These are phyloP conservation scores for Trichoderma atrobrunneum DNA, from an alignment of 2,329 filamentous ascomycete genomes.

Conservation along the genomic window DNA sequence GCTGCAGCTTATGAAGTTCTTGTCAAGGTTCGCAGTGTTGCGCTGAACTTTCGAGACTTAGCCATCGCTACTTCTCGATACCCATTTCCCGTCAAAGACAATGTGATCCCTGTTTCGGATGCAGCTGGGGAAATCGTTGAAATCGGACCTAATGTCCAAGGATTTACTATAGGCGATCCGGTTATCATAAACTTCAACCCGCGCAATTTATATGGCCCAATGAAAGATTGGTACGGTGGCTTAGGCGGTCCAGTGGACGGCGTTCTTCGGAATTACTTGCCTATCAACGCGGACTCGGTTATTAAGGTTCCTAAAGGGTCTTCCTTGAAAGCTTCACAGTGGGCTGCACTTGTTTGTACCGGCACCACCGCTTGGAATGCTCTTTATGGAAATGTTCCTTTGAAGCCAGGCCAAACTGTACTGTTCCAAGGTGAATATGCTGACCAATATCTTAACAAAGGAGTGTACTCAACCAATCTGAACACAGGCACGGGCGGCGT, in stretches of 20 bases:
- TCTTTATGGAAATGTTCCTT: neutral
- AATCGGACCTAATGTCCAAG: neutral
- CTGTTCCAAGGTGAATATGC: neutral
- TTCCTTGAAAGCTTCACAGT: neutral
- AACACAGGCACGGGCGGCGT: neutral
- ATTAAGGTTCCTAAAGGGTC: neutral
- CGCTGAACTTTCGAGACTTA: neutral
- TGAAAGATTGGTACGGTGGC: neutral
- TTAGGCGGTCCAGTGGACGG: neutral
- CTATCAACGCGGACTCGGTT: neutral
- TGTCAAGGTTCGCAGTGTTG: neutral
- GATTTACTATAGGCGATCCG: neutral
- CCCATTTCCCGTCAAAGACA: neutral
- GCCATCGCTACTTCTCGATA: neutral
- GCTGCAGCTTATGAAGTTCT: neutral
- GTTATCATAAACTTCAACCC: neutral
- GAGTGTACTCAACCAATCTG: neutral
- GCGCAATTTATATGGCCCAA: neutral
- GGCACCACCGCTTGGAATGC: neutral
- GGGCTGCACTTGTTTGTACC: neutral
- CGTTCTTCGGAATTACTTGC: neutral
- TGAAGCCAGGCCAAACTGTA: neutral
- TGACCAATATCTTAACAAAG: neutral
- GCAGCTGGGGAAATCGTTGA: neutral
- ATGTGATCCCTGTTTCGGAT: neutral